A percentile compares a stretch with the other conserved stretches of the same genome.
Evolutionary conservation across 441 rosid species (phyloP).

Genomic region (Aleurites moluccanus): DNA sequence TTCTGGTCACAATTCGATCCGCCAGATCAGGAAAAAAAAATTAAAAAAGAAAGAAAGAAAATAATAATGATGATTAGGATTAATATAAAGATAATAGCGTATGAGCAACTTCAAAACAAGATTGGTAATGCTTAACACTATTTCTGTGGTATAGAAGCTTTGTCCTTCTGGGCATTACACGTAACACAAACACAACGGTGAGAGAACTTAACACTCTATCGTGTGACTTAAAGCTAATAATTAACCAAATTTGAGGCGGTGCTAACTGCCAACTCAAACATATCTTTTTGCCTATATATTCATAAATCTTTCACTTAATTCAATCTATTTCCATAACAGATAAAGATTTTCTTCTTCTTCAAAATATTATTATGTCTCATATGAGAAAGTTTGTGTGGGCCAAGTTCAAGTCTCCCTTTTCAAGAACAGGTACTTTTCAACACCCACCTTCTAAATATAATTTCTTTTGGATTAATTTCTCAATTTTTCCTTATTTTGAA

Average conservation of each 20-base stretch:
- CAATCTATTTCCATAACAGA: not conserved
- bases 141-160: slow-evolving; percentile 12
- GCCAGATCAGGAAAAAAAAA: not conserved
- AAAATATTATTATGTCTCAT: not conserved
- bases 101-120: slow-evolving; percentile 27
- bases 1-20: slow-evolving; percentile 1
- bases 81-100: slow-evolving; percentile 24
- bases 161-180: slow-evolving; percentile 31
- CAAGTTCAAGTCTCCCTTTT: slow-evolving; percentile 31
- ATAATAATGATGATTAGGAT: not conserved
- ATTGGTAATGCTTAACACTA: not conserved
- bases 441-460: too few species aligned
- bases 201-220: slow-evolving; percentile 35
- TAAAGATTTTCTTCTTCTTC: not conserved
- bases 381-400: slow-evolving; percentile 27
- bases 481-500: too few species aligned
- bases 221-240: slow-evolving; percentile 43
- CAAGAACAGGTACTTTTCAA: slow-evolving; percentile 27
- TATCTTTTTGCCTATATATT: not conserved
- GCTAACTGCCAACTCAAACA: slow-evolving; percentile 17
- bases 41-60: too few species aligned
- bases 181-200: slow-evolving; percentile 42
- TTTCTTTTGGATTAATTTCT: too few species aligned
- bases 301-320: not conserved
- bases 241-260: slow-evolving; percentile 22